Conservation (phyloP, 129 eudicot species). For the Artemisia argyi region DNA sequence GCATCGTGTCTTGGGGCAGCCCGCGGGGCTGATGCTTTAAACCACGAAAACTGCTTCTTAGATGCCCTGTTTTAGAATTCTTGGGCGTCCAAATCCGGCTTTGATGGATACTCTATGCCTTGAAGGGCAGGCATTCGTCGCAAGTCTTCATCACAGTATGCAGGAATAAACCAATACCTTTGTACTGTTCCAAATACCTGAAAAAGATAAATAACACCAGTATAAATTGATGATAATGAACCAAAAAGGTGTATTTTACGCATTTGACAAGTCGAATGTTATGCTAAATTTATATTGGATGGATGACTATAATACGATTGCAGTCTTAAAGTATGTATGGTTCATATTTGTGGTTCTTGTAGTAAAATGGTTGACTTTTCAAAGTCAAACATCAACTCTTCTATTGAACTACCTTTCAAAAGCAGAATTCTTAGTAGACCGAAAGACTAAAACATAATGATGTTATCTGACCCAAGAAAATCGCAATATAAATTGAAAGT, state of each 20-base stretch:
- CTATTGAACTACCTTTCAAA: background rate
- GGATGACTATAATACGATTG: background rate
- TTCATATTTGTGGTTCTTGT: background rate
- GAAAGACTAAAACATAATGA: background rate
- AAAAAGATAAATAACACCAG: constrained; percentile 3
- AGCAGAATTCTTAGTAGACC: background rate
- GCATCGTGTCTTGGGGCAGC: constrained; percentile 22
- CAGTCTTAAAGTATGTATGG: background rate
- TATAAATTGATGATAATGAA: background rate
- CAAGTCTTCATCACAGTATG: constrained; percentile 82
- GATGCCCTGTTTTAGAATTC: constrained; percentile 47
- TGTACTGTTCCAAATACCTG: constrained; percentile 88
- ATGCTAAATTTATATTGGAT: background rate
- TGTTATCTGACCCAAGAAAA: background rate
- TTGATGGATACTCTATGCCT: constrained; percentile 96
- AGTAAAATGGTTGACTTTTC: background rate
- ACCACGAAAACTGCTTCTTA: background rate
- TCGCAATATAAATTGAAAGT: background rate
- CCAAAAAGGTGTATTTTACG: background rate
- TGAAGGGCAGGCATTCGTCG: constrained; percentile 89
- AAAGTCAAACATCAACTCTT: background rate
- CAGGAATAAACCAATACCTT: constrained; percentile 80
- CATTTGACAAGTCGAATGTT: background rate
- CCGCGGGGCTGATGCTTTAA: constrained; percentile 13
- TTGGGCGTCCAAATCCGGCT: constrained; percentile 82